Evolutionary conservation across 2,329 filamentous ascomycete genomes (phyloP), one percentile per base, ranked within the genome.

Genomic region (Penicillium palitans): DNA sequence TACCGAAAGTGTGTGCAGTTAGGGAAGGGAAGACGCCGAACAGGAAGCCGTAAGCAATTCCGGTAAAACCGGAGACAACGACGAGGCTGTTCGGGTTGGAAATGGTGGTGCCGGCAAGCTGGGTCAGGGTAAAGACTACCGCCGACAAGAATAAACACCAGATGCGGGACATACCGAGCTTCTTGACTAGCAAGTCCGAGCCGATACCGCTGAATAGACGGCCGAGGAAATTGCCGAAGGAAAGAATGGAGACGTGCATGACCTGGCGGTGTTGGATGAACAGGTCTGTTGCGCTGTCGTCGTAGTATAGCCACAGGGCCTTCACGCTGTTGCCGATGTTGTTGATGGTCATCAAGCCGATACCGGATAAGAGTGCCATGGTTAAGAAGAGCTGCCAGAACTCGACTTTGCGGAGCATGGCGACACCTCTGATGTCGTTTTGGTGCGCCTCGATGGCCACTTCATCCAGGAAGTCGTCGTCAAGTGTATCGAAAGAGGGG

Each of bases 301-400:
- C 91, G 71, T 89, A 96, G 69, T 91, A 85, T 61, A 86, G 88
- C 95, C 95, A 98, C 1, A 99, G 82, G 3, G 92, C 91, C 71
- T 91, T 90, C 58, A 82, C 88, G 67, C 93, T 87, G 71, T 96
- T 96, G 44, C 95, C 95, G 70, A 98, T 96, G 68, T 99, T 99
- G 79, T 99, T 99, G 78, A 99, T 99, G 0, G 93, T 98, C 95
- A 99, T 99, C 64, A 99, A 79, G 12, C 95, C 95, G 67, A 97
- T 90, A 52, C 95, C 95, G 6, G 92, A 91, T 61, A 98, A 80
- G n/a, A 97, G 84, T 40, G 88, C 92, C 84, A 99, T 90, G 65
- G 96, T 87, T 57, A 84, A 76, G 74, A 96, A 98, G 29, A 96
- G 78, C 70, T 96, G 90, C 92, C 93, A 98, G 75, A 98, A 99